Percentiles rank a stretch among this genome's conserved stretches.
phyloP scores from a whole-genome alignment of 768 basidiomycete species.

The Mycena chlorophos region DNA sequence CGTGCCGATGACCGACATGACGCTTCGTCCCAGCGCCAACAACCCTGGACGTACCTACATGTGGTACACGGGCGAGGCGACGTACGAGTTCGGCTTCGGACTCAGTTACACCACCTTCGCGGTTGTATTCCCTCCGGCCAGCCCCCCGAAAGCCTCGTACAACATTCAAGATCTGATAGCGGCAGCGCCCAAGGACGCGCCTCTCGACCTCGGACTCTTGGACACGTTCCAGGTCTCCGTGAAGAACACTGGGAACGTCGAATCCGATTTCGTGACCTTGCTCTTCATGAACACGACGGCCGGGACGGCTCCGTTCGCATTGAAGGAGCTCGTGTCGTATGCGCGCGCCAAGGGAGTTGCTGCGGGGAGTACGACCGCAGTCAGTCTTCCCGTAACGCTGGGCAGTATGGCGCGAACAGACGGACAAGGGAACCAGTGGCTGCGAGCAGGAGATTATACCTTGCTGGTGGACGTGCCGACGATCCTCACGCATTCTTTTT shows the following conservation, averaged over 20 bases:
- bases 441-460: constrained; percentile 8
- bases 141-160: constrained; percentile 37
- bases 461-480: constrained; percentile 13
- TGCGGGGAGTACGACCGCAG: constrained; percentile 25
- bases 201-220: constrained; percentile 45
- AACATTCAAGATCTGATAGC: constrained; percentile 40
- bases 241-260: constrained; percentile 49
- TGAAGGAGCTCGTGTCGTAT: constrained; percentile 53
- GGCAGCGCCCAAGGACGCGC: constrained; percentile 16
- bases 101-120: constrained; percentile 55
- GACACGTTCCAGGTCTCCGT: constrained; percentile 49
- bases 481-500: background rate
- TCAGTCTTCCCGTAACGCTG: constrained; percentile 8
- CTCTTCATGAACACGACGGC: constrained; percentile 50
- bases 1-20: constrained; percentile 61
- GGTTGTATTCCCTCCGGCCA: constrained; percentile 35
- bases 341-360: constrained; percentile 38
- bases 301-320: constrained; percentile 51
- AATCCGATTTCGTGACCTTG: constrained; percentile 57
- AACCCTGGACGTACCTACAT: constrained; percentile 59
- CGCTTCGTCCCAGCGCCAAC: constrained; percentile 44
- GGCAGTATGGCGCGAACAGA: constrained; percentile 14
- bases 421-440: constrained; percentile 2
- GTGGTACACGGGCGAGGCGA: constrained; percentile 53
- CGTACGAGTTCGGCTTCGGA: constrained; percentile 56